Evolutionary conservation across 352 stramenopile genomes (phyloP).

Genomic region (Globisporangium spiculum): DNA sequence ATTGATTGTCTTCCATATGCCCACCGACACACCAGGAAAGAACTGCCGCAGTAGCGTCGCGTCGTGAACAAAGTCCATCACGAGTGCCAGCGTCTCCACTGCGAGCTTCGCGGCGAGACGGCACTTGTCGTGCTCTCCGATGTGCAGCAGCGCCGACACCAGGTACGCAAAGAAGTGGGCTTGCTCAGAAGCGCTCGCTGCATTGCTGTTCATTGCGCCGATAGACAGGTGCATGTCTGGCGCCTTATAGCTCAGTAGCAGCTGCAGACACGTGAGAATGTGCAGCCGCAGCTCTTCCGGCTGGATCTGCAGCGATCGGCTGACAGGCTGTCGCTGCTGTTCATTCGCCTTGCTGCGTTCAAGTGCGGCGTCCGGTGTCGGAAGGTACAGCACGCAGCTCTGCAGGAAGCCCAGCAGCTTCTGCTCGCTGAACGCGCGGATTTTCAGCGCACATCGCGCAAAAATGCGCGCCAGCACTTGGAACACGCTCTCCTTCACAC

Average conservation of each 20-base stretch:
- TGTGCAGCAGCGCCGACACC: constrained; percentile 55
- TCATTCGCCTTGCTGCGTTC: background rate
- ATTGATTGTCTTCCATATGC: constrained; percentile 63
- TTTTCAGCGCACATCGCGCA: constrained; percentile 27
- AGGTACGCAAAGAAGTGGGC: constrained; percentile 73
- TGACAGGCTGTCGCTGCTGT: background rate
- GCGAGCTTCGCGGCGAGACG: constrained; percentile 35
- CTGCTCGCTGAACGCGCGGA: constrained; percentile 18
- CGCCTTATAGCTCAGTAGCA: constrained; percentile 28
- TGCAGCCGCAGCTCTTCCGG: constrained; percentile 61
- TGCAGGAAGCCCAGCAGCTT: constrained; percentile 46
- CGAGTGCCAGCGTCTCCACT: constrained; percentile 36
- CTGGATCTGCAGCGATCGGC: constrained; percentile 22
- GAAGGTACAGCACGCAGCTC: constrained; percentile 56
- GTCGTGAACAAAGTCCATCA: constrained; percentile 41
- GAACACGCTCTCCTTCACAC: constrained; percentile 35
- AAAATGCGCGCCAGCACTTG: constrained; percentile 31
- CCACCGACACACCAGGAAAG: constrained; percentile 60
- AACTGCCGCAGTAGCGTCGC: constrained; percentile 50
- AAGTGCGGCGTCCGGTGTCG: constrained; percentile 27
- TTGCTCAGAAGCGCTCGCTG: constrained; percentile 21
- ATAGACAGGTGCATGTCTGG: constrained; percentile 6
- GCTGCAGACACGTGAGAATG: constrained; percentile 41
- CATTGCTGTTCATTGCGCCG: constrained; percentile 9
- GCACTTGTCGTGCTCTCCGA: constrained; percentile 51